Conservation (phyloP, 2,329 filamentous ascomycete genomes). For the Ophiostoma sp. region DNA sequence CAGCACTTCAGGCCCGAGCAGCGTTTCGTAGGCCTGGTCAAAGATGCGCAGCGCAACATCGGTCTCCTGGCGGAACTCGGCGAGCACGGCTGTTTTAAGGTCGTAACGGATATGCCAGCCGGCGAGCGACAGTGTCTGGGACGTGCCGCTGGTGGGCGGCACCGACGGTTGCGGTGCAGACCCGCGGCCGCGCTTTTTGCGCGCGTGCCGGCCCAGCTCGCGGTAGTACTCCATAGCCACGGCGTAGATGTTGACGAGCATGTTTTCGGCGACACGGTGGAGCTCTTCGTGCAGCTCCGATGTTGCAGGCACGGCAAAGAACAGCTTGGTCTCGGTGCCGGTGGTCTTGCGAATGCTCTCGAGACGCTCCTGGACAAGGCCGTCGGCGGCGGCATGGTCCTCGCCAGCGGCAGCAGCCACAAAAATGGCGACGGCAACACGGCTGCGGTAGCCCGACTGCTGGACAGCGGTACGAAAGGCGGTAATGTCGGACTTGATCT, state of each 20-base stretch:
- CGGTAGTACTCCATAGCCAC: constrained; percentile 84
- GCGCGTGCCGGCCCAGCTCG: constrained; percentile 84
- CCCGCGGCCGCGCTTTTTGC: constrained; percentile 79
- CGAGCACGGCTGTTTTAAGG: constrained; percentile 84
- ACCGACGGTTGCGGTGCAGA: constrained; percentile 73
- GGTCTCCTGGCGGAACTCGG: constrained; percentile 90
- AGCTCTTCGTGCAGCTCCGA: constrained; percentile 53
- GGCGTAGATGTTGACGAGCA: constrained; percentile 67
- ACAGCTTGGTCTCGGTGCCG: constrained; percentile 72
- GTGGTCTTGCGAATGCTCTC: constrained; percentile 73
- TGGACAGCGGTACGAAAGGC: constrained; percentile 62
- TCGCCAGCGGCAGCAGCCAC: constrained; percentile 48
- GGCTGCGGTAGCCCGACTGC: constrained; percentile 69
- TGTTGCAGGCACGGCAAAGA: constrained; percentile 77
- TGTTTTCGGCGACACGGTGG: constrained; percentile 64
- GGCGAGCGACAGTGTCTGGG: constrained; percentile 73
- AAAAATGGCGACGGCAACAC: constrained; percentile 70
- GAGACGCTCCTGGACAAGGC: constrained; percentile 63
- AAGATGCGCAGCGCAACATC: constrained; percentile 81
- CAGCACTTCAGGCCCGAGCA: constrained; percentile 77
- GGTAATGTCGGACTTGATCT: constrained; percentile 81
- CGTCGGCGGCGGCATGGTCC: constrained; percentile 42
- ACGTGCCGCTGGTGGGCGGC: constrained; percentile 76
- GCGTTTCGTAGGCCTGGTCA: constrained; percentile 75
- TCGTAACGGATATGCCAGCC: constrained; percentile 95